Evolutionary conservation across 345 rosid species (phyloP).

Genomic region (Barbarea vulgaris): DNA sequence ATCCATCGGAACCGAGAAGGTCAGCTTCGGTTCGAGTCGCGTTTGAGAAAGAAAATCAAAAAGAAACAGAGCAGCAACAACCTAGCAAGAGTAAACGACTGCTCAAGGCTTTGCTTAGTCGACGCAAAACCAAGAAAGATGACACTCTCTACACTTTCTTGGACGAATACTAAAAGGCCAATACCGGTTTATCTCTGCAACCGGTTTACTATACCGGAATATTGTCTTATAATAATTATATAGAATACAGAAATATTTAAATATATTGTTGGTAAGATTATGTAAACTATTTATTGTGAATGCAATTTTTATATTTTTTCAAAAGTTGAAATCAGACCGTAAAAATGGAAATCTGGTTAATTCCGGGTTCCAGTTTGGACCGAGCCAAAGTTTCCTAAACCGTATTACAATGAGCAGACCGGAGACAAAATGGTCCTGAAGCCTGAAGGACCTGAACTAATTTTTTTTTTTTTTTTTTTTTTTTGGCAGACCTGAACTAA

Average conservation of each 20-base stretch:
- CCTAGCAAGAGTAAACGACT: conserved; percentile 92
- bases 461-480: too few relatives aligned
- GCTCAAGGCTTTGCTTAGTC: conserved; percentile 86
- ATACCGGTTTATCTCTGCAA: conserved; percentile 1
- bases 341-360: neutral
- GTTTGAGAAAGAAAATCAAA: conserved; percentile 55
- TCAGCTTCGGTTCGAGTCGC: conserved; percentile 70
- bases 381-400: neutral
- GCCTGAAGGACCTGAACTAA: too few relatives aligned
- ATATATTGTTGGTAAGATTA: neutral
- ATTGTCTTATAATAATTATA: neutral
- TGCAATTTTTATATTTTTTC: neutral
- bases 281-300: neutral
- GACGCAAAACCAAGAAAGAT: conserved; percentile 92
- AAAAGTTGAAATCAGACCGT: neutral
- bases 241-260: conserved; percentile 1
- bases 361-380: neutral
- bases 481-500: too few relatives aligned
- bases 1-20: conserved; percentile 82
- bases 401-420: neutral
- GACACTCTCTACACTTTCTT: conserved; percentile 80
- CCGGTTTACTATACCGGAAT: conserved; percentile 2
- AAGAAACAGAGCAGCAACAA: conserved; percentile 50
- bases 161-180: conserved; percentile 76
- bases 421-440: neutral